phyloP scores from a whole-genome alignment of 805 yeast genomes.

The Priceomyces castillae region DNA sequence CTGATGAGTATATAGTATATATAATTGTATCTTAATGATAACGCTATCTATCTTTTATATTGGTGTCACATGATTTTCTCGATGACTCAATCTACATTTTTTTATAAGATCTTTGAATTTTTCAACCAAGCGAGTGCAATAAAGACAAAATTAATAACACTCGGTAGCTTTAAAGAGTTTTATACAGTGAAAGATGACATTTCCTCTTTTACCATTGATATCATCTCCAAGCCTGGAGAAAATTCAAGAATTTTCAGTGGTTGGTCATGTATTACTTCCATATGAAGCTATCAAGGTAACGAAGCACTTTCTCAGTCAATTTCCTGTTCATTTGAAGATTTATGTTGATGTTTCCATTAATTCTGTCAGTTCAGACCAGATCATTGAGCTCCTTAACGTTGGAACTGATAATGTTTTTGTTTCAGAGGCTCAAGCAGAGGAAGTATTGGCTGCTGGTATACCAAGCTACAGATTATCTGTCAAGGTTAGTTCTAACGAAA shows the following conservation, averaged over 20 bases:
- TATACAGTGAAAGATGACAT: conserved; percentile 24
- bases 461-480: conserved; percentile 48
- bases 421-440: conserved; percentile 22
- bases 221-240: conserved; percentile 16
- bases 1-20: not conserved
- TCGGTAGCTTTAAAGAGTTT: not conserved
- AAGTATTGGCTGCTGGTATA: conserved; percentile 43
- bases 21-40: not conserved
- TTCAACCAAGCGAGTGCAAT: not conserved
- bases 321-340: conserved; percentile 29
- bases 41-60: not conserved
- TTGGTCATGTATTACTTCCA: conserved; percentile 35
- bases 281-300: conserved; percentile 21
- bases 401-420: conserved; percentile 55
- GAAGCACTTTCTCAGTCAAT: conserved; percentile 31
- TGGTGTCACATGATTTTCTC: not conserved
- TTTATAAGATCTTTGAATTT: not conserved
- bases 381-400: conserved; percentile 54
- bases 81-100: conserved; percentile 4
- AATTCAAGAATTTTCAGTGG: conserved; percentile 25
- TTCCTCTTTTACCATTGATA: conserved; percentile 39
- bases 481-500: conserved; percentile 13
- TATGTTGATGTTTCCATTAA: conserved; percentile 27
- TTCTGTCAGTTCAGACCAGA: conserved; percentile 39
- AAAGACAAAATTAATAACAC: too few relatives aligned